A percentile compares a stretch with the other conserved stretches of the same genome.
Conservation (phyloP, 108 stramenopile genomes). For the Cyclotella kingstonii region DNA sequence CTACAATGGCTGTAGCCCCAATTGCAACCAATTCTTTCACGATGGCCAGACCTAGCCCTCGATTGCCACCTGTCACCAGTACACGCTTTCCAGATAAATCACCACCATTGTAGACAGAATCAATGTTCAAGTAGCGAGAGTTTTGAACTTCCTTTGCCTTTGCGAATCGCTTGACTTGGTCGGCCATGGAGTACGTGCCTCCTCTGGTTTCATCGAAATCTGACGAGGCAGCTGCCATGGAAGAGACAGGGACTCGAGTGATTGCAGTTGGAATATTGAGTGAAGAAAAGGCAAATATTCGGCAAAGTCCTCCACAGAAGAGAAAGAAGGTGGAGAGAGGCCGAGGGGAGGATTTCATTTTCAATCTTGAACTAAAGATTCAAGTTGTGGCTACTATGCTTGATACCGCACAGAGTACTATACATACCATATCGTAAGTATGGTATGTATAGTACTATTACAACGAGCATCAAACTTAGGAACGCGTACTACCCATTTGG, state of each 20-base stretch:
- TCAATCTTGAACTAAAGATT: too few relatives aligned
- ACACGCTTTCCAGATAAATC: constrained; percentile 74
- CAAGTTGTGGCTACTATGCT: too few relatives aligned
- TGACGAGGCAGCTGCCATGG: constrained; percentile 4
- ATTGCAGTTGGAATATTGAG: not conserved
- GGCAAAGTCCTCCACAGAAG: constrained; percentile 2
- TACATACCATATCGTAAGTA: too few relatives aligned
- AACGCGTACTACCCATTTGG: too few relatives aligned
- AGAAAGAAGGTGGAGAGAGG: not conserved
- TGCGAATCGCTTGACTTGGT: constrained; percentile 73
- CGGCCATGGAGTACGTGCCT: constrained; percentile 70
- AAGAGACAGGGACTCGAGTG: not conserved
- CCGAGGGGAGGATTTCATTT: too few relatives aligned
- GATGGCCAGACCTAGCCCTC: constrained; percentile 82
- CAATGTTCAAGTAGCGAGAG: constrained; percentile 69
- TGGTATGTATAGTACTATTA: too few relatives aligned
- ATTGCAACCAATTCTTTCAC: constrained; percentile 68
- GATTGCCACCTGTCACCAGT: constrained; percentile 86
- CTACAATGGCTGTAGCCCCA: constrained; percentile 78
- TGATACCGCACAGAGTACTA: too few relatives aligned
- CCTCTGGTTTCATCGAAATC: constrained; percentile 71
- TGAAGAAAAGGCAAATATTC: constrained; percentile 5
- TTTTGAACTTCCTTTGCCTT: constrained; percentile 66
- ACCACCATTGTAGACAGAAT: constrained; percentile 58
- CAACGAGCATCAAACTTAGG: too few relatives aligned